Base-by-base conservation (phyloP, 257 asterid species). In the Solanum chaucha region DNA sequence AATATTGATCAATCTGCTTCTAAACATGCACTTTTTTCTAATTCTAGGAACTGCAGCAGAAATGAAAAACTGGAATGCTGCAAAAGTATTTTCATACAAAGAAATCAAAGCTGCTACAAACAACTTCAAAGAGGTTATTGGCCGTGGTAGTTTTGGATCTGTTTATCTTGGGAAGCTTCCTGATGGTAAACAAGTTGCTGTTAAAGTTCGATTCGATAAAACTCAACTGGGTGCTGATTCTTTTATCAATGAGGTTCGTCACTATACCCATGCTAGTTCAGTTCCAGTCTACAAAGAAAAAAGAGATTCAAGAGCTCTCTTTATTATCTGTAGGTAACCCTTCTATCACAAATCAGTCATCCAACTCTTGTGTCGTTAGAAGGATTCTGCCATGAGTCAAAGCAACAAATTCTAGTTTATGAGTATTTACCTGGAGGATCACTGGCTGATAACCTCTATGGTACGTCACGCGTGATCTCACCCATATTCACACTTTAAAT, bases 81-180 rank as follows among this genome's bases (percentile, higher is more conserved):
- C 97, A 84, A 94, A 92, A 90, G 89, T 89, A 51, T 95, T 93
- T 74, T 93, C 94, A 68, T 95, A 92, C 91, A 95, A 92, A 87
- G 99, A 95, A 90, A 95, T 96, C 84, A 95, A 92, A 91, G 72
- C 94, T 89, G 93, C 94, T 44, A 95, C 99, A 78, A 93, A 89
- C 92, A 93, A 96, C 91, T 96, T 96, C 89, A 96, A 92, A 92
- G 91, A 93, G 89, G 93, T 90, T 55, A 90, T 95, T 13, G 99
- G 99, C 10, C 95, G 96, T 4, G 99, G 99, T 72, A 94, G 99
- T 87, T 96, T 94, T n/a, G 98, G 99, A 34, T 88, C 98, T 38
- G 98, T 96, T 77, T 96, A 93, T 70, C 90, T 86, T 65, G 98
- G 99, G 81, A 93, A 93, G 91, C 97, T 96, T 72, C 91, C 91